Base-by-base conservation (phyloP, 495 filamentous ascomycete species). In the Astrothelium subdiscretum region DNA sequence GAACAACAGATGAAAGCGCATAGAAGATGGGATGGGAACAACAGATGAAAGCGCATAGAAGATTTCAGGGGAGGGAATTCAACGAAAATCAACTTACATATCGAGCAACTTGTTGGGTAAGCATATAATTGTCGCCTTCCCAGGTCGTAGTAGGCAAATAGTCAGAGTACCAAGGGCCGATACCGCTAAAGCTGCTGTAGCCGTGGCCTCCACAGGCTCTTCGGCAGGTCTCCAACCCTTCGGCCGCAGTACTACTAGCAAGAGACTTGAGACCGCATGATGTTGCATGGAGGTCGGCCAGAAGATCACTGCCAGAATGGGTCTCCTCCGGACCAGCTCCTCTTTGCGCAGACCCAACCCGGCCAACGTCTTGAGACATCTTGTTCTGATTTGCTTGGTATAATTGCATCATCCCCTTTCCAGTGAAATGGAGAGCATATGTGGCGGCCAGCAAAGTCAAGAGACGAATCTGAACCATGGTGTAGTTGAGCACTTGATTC, bases 121-220 rank as follows among this genome's bases (percentile, higher is more conserved):
- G 75, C 84, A 90, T 88, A 69, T 86, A 89, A 74, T 90, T 90
- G 71, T 90, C 87, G 43, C 87, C 85, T 71, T 84, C 82, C 73
- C 79, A 84, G 13, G 87, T 89, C 29, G 84, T 77, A 0, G 85
- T 87, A 22, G 87, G 84, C 0, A 88, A 76, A 69, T 87, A 86
- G 66, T 88, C 84, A 6, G 87, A 75, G 69, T 87, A 90, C 76
- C 80, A 83, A 6, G 79, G 67, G 3, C 84, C 84, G 64, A 90
- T 87, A 13, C 87, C 87, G 64, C 80, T 80, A 75, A 88, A 86
- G 66, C 78, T 81, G 63, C 76, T 81, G 73, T 87, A 91, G 38
- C 87, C 87, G 65, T 91, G 87, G 26, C 87, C 87, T 68, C 87
- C 87, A 63, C 85, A 87, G 18, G 86, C 85, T 67, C 86, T 78